Base-by-base conservation (phyloP, 805 yeast species). In the Schizosaccharomyces lindneri region DNA sequence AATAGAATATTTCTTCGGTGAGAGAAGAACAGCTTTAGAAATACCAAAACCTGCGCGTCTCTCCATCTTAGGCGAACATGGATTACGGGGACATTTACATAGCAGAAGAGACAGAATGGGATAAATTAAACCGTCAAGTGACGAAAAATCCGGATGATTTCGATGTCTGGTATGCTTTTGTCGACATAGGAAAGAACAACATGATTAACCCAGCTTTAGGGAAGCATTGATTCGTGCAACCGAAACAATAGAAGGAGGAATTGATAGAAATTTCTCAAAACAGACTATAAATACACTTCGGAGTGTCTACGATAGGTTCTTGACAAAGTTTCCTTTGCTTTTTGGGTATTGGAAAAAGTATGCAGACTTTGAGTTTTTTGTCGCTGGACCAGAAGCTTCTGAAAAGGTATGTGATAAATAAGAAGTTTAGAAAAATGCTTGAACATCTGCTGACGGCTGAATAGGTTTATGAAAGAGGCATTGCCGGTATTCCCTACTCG, bases 321-420 rank as follows among this genome's bases (percentile, higher is more conserved):
- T 74, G 61, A 62, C 62, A 4, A 63, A 64, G 41, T 74, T 67
- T 64, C 78, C 78, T 0, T 61, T 70, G 43, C 64, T 73, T 7
- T 70, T 70, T 61, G 77, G 75, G 5, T 74, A 73, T 65, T 74
- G 78, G 78, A 70, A 71, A 46, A 66, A 70, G 57, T 73, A 71
- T 62, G 76, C 78, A 17, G 68, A 71, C 61, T 55, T 64, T 7
- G 75, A 71, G 63, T 75, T 73, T 65, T 61, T 67, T 36, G 62
- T 70, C 2, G 69, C 69, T 2, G 64, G 66, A 46, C 68, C 70
- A 3, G 71, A 68, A 15, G 64, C 65, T 0, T 71, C 76, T 0
- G 64, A 64, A n/a, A n/a, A 61, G 62, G 67, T 65, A 55, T 29
- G 64, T 32, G 4, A 6, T 2, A 7, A 15, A 32, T n/a, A 13